Evolutionary conservation across 2,329 filamentous ascomycete species (phyloP).

Genomic region (Parastagonospora avenae): DNA sequence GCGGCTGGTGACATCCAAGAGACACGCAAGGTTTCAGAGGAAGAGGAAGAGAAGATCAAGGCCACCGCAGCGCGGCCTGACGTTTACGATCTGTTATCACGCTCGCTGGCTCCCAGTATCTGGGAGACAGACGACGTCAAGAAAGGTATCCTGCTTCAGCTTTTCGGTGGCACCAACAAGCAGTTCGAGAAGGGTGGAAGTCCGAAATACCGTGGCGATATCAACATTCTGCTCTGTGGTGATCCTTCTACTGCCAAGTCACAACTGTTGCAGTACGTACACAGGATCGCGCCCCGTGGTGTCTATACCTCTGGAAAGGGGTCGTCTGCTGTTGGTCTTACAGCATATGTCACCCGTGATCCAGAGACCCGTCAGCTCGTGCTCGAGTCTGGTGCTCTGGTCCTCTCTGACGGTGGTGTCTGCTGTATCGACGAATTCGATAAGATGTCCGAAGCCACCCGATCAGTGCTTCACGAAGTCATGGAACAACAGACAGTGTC

Average conservation of each 20-base stretch:
- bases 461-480: slow-evolving; percentile 77
- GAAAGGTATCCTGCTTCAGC: slow-evolving; percentile 94
- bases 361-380: slow-evolving; percentile 75
- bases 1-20: slow-evolving; percentile 77
- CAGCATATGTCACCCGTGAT: slow-evolving; percentile 77
- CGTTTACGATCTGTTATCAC: slow-evolving; percentile 88
- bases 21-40: slow-evolving; percentile 78
- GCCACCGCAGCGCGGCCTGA: slow-evolving; percentile 79
- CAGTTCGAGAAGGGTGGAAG: slow-evolving; percentile 95
- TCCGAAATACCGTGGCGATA: slow-evolving; percentile 94
- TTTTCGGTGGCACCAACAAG: slow-evolving; percentile 98
- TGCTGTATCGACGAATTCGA: slow-evolving; percentile 83
- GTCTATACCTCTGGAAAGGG: slow-evolving; percentile 79
- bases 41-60: slow-evolving; percentile 89
- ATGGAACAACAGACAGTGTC: slow-evolving; percentile 83
- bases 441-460: slow-evolving; percentile 77
- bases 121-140: slow-evolving; percentile 99
- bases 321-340: slow-evolving; percentile 76
- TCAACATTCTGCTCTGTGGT: slow-evolving; percentile 95
- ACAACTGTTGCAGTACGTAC: slow-evolving; percentile 90
- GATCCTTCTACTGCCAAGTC: slow-evolving; percentile 97
- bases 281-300: slow-evolving; percentile 93
- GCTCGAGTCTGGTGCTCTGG: slow-evolving; percentile 74
- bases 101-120: slow-evolving; percentile 90
- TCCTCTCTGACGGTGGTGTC: slow-evolving; percentile 75